Percentiles rank a stretch among this genome's conserved stretches.
These are phyloP conservation scores for Metschnikowia similis DNA, from an alignment of 805 yeast genomes.

Conservation along the genomic window DNA sequence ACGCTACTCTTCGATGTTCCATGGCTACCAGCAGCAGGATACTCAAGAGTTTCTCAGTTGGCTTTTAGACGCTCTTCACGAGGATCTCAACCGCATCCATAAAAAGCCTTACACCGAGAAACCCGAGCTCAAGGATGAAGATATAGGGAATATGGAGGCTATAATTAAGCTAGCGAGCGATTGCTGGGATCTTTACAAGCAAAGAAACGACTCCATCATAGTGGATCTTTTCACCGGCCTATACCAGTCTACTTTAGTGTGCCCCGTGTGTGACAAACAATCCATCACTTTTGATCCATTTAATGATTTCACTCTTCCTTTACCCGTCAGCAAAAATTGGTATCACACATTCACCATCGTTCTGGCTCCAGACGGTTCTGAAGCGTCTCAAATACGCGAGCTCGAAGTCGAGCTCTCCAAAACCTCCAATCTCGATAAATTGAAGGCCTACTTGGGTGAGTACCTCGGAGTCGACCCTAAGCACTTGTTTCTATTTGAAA, in stretches of 20 bases:
- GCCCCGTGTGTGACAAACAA: constrained; percentile 78
- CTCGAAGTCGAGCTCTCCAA: constrained; percentile 73
- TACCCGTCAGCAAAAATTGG: constrained; percentile 79
- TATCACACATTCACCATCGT: constrained; percentile 57
- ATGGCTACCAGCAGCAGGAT: constrained; percentile 85
- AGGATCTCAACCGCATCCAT: constrained; percentile 79
- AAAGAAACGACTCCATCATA: constrained; percentile 80
- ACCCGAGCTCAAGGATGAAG: constrained; percentile 71
- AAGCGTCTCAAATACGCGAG: constrained; percentile 40
- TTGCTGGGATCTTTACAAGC: constrained; percentile 77
- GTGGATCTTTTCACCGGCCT: constrained; percentile 85
- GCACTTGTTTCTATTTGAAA: constrained; percentile 31
- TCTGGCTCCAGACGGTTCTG: constrained; percentile 36
- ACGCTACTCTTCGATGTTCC: constrained; percentile 69
- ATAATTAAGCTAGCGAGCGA: constrained; percentile 61
- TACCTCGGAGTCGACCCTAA: constrained; percentile 32
- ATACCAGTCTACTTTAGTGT: constrained; percentile 83
- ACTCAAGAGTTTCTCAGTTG: constrained; percentile 90
- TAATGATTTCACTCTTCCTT: constrained; percentile 82
- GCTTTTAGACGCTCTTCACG: constrained; percentile 84
- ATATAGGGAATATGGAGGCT: constrained; percentile 48
- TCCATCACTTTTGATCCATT: constrained; percentile 93
- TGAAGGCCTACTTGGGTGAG: constrained; percentile 56
- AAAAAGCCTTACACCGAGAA: constrained; percentile 85
- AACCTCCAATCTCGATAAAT: constrained; percentile 57